Evolutionary conservation across 106 monocot genomes (phyloP).

Genomic region (Alisma plantagoaquatica): DNA sequence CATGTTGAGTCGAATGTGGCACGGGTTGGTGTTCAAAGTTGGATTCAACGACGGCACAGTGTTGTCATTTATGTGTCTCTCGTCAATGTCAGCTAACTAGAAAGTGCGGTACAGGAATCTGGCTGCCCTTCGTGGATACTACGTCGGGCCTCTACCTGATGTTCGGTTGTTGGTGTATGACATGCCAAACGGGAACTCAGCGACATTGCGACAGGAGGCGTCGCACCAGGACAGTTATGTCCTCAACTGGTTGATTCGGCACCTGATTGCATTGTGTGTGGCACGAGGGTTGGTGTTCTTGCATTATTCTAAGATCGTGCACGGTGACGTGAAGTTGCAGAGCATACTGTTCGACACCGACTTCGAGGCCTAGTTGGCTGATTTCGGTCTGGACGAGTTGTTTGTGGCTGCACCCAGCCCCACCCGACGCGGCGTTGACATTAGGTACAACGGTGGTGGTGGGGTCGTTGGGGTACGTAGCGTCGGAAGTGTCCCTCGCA

Average conservation of each 20-base stretch:
- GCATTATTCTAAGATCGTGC: conserved; percentile 43
- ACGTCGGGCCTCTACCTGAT: conserved; percentile 92
- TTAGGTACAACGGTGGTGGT: conserved; percentile 33
- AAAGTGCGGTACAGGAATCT: conserved; percentile 87
- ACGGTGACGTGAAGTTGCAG: conserved; percentile 75
- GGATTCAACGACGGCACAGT: conserved; percentile 85
- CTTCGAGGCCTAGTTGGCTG: conserved; percentile 69
- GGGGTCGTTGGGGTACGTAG: conserved; percentile 78
- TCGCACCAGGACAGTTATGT: too few species aligned
- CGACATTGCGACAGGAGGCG: too few species aligned
- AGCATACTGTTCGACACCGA: conserved; percentile 78
- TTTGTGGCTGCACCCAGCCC: conserved; percentile 12
- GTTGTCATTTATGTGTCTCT: conserved; percentile 71
- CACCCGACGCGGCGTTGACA: conserved; percentile 36
- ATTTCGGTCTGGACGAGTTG: conserved; percentile 65
- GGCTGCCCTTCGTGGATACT: conserved; percentile 88
- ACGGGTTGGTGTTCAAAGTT: conserved; percentile 90
- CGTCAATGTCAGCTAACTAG: conserved; percentile 62
- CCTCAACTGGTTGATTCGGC: conserved; percentile 88
- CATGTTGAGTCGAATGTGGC: conserved; percentile 78
- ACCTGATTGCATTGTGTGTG: conserved; percentile 71
- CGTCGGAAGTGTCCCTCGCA: conserved; percentile 53
- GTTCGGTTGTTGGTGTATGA: conserved; percentile 84
- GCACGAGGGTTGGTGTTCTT: conserved; percentile 65
- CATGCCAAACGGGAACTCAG: too few species aligned